These are phyloP conservation scores for Trichophyton mentagrophytes DNA, from an alignment of 2,329 filamentous ascomycete species.

Conservation along the genomic window DNA sequence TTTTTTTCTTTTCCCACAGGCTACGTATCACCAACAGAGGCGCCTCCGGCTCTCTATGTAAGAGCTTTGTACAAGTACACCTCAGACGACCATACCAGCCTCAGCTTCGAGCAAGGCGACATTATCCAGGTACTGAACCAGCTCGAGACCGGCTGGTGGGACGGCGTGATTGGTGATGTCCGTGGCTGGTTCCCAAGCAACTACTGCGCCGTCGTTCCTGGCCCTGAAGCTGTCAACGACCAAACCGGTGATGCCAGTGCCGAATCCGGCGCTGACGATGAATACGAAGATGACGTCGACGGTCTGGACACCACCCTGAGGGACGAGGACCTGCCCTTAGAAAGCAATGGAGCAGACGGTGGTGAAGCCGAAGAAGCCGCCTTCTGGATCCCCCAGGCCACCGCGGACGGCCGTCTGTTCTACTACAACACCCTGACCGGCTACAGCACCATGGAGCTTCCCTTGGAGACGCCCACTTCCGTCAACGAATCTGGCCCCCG, in stretches of 20 bases:
- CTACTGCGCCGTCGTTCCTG: slow-evolving; percentile 79
- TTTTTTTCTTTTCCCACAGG: neutral
- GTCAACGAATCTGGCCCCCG: slow-evolving; percentile 70
- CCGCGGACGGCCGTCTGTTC: slow-evolving; percentile 79
- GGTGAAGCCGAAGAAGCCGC: slow-evolving; percentile 72
- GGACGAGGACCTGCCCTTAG: slow-evolving; percentile 51
- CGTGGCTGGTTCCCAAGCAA: slow-evolving; percentile 99
- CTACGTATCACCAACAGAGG: slow-evolving; percentile 20
- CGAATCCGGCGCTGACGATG: slow-evolving; percentile 44
- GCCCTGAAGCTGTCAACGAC: slow-evolving; percentile 47
- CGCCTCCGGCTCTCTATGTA: slow-evolving; percentile 58
- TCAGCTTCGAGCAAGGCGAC: slow-evolving; percentile 94
- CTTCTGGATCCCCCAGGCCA: slow-evolving; percentile 98
- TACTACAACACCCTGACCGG: slow-evolving; percentile 98
- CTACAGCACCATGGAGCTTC: slow-evolving; percentile 89
- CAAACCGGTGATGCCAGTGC: slow-evolving; percentile 41
- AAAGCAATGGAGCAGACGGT: slow-evolving; percentile 41
- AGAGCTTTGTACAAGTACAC: slow-evolving; percentile 96
- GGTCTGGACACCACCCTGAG: slow-evolving; percentile 54
- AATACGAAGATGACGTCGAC: slow-evolving; percentile 49
- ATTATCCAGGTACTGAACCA: slow-evolving; percentile 98
- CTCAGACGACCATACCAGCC: slow-evolving; percentile 87
- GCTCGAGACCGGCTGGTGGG: slow-evolving; percentile 98
- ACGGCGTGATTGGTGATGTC: slow-evolving; percentile 92
- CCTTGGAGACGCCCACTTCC: slow-evolving; percentile 76